A percentile compares a stretch with the other conserved stretches of the same genome.
Conservation (phyloP, 139 green algal species). For the Tetradesmus lagerheimii region DNA sequence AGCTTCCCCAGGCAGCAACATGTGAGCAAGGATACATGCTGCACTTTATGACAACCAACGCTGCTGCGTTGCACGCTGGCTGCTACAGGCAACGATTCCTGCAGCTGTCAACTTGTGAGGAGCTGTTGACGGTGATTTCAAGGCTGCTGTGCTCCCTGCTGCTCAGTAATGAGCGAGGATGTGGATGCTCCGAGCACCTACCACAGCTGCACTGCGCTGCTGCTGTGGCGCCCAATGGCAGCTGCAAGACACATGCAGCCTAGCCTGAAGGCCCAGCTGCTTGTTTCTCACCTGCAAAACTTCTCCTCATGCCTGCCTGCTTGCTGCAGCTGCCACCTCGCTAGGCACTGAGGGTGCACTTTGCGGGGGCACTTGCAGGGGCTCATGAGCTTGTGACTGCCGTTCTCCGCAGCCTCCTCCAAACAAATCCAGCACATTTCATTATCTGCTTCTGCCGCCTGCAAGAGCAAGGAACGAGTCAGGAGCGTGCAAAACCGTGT, state of each 20-base stretch:
- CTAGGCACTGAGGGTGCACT: slow-evolving; percentile 71
- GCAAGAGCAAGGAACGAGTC: not conserved
- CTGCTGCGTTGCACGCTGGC: not conserved
- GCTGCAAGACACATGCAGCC: not conserved
- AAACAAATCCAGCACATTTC: slow-evolving; percentile 81
- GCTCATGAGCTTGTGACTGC: slow-evolving; percentile 47
- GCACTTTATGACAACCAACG: too few species aligned
- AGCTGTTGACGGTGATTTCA: too few species aligned
- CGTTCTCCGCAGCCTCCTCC: slow-evolving; percentile 57
- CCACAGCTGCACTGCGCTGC: not conserved
- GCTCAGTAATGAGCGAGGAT: not conserved
- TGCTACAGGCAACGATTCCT: not conserved
- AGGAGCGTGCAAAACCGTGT: not conserved
- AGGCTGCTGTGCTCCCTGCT: not conserved
- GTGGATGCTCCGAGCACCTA: not conserved
- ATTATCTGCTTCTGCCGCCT: slow-evolving; percentile 32
- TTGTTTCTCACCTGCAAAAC: slow-evolving; percentile 64
- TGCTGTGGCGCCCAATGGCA: not conserved
- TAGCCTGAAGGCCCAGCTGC: too few species aligned
- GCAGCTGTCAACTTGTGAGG: too few species aligned
- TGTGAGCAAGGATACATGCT: not conserved
- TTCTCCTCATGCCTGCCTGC: slow-evolving; percentile 71
- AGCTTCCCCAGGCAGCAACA: too few species aligned
- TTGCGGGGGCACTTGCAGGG: slow-evolving; percentile 73
- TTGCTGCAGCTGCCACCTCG: slow-evolving; percentile 76